A percentile compares a stretch with the other conserved stretches of the same genome.
phyloP scores from a whole-genome alignment of 768 basidiomycete species.

The Russula emetica region DNA sequence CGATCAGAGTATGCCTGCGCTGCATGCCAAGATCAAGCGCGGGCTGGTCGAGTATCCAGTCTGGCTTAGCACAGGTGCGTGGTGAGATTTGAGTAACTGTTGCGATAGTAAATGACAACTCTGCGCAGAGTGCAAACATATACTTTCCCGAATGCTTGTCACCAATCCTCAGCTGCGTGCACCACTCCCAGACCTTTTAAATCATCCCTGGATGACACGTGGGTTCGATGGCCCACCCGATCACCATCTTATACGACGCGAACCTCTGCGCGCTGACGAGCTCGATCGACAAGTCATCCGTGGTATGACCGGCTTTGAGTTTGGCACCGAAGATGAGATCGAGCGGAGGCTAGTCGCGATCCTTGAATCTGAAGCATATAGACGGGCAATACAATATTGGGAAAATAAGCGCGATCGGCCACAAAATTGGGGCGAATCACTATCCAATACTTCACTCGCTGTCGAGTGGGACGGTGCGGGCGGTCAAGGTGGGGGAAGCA shows the following conservation, averaged over 20 bases:
- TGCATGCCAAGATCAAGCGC: slow-evolving; percentile 98
- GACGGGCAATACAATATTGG: slow-evolving; percentile 69
- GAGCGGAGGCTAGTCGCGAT: slow-evolving; percentile 66
- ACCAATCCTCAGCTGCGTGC: slow-evolving; percentile 87
- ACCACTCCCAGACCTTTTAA: slow-evolving; percentile 75
- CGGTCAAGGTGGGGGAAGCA: slow-evolving; percentile 25
- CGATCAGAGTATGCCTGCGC: slow-evolving; percentile 97
- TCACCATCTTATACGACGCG: slow-evolving; percentile 80
- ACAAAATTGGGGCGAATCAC: slow-evolving; percentile 49
- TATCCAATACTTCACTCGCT: slow-evolving; percentile 67
- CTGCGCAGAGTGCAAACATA: slow-evolving; percentile 81
- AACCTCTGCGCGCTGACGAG: slow-evolving; percentile 84
- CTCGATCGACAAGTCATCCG: slow-evolving; percentile 81
- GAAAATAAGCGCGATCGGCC: slow-evolving; percentile 54
- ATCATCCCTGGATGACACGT: slow-evolving; percentile 90
- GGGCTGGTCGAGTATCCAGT: slow-evolving; percentile 96
- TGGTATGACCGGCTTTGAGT: slow-evolving; percentile 96
- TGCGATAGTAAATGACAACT: not conserved
- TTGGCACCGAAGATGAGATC: slow-evolving; percentile 85
- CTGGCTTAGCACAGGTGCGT: slow-evolving; percentile 88
- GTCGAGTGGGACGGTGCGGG: slow-evolving; percentile 51
- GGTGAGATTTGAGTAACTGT: not conserved
- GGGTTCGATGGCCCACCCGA: slow-evolving; percentile 79
- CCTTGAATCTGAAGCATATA: slow-evolving; percentile 74
- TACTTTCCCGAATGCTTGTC: slow-evolving; percentile 93